phyloP scores from a whole-genome alignment of 345 rosid species.

The Boechera retrofracta region DNA sequence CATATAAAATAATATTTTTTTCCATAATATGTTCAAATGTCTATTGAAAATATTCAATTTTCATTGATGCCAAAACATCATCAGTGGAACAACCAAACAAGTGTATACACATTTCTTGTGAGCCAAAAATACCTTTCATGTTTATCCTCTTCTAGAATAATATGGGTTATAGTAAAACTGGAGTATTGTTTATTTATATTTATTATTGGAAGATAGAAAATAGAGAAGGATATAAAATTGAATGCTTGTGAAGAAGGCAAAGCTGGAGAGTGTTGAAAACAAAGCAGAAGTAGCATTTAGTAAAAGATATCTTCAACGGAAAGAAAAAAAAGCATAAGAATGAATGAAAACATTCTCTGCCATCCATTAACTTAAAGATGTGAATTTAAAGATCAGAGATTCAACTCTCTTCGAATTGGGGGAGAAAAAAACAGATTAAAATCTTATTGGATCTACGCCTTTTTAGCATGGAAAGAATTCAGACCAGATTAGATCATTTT shows the following conservation, averaged over 20 bases:
- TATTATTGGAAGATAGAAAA: conserved; percentile 4
- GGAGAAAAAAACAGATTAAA: too few relatives aligned
- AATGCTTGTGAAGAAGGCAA: conserved; percentile 37
- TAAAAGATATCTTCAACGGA: conserved; percentile 19
- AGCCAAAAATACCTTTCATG: conserved; percentile 34
- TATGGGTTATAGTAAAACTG: conserved; percentile 11
- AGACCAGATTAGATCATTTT: too few relatives aligned
- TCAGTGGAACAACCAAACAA: conserved; percentile 26
- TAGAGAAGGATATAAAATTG: background rate
- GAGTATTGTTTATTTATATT: background rate
- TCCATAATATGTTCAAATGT: background rate
- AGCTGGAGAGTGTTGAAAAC: conserved; percentile 31
- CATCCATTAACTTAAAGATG: conserved; percentile 1
- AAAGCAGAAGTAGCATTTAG: conserved; percentile 29
- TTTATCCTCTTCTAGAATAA: conserved; percentile 24
- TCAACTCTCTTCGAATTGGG: background rate
- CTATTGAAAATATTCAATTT: background rate
- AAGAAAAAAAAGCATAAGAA: background rate
- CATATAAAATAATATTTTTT: background rate
- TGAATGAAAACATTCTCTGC: conserved; percentile 32
- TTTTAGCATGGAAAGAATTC: too few relatives aligned
- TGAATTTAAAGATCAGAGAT: background rate
- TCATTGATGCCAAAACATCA: conserved; percentile 19
- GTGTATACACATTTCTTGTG: conserved; percentile 35
- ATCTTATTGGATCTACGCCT: background rate